Percentiles rank a stretch among this genome's conserved stretches.
phyloP scores from a whole-genome alignment of 129 eudicot species.

The Saussurea involucrata region DNA sequence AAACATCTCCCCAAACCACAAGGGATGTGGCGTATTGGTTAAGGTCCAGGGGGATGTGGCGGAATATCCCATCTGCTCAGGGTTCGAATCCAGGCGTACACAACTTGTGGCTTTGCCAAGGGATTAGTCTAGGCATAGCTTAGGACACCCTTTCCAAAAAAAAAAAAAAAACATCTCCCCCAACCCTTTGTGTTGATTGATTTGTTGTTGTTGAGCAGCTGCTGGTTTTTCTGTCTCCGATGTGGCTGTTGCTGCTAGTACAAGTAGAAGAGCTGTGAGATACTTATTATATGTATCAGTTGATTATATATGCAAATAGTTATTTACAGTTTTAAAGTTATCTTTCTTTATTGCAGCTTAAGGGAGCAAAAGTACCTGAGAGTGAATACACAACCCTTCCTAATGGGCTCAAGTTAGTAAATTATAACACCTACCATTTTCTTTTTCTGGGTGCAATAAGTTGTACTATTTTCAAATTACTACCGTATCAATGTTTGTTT shows the following conservation, averaged over 20 bases:
- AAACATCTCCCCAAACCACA: too few relatives aligned
- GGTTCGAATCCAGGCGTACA: too few relatives aligned
- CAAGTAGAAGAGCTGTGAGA: slow-evolving; percentile 98
- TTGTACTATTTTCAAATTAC: neutral
- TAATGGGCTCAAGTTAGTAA: slow-evolving; percentile 89
- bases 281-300: neutral
- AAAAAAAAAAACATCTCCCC: too few relatives aligned
- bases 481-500: neutral
- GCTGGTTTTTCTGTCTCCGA: slow-evolving; percentile 64
- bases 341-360: slow-evolving; percentile 61
- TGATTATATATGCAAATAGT: neutral
- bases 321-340: neutral
- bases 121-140: too few relatives aligned
- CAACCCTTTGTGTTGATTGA: neutral
- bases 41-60: too few relatives aligned
- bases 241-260: slow-evolving; percentile 77
- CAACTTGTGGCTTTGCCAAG: too few relatives aligned
- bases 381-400: slow-evolving; percentile 80
- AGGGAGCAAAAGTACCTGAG: slow-evolving; percentile 92
- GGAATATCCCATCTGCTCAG: too few relatives aligned
- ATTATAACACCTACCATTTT: neutral
- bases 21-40: too few relatives aligned
- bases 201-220: slow-evolving; percentile 38
- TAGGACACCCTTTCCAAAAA: too few relatives aligned
- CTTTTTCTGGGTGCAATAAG: neutral